Base-by-base conservation (phyloP, 805 yeast genomes). In the Metschnikowia arizonensis region DNA sequence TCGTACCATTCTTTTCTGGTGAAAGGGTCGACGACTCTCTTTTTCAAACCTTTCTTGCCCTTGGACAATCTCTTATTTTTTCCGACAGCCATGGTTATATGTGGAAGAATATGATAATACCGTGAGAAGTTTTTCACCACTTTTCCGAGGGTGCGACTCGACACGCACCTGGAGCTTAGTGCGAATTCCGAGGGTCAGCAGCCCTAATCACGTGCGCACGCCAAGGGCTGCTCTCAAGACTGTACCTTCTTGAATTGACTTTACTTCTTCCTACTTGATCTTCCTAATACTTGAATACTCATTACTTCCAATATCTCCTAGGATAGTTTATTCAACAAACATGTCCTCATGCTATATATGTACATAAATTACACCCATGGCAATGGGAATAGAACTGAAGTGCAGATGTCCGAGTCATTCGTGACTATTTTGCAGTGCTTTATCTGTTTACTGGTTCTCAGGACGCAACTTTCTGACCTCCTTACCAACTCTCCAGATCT, bases 401-500 rank as follows among this genome's bases (percentile, higher is more conserved):
- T 45, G 47, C 52, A 44, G 54, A 51, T 50, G 59, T 55, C 58
- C 50, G 58, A 66, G 73, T 64, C 74, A 59, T 69, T 69, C 73
- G 45, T 40, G 44, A 58, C 68, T 73, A 68, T 65, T 61, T 48
- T 19, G 48, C 41, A 40, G 50, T 50, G 41, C 26, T 9, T 19
- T 26, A 44, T 38, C 40, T 33, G 34, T 32, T 76, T 86, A 90
- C 72, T 85, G 82, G 93, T 93, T 91, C 80, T 93, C 99, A 65
- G 99, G 99, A 78, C 99, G 90, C 73, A 93, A 84, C 78, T 93
- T 93, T 84, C 99, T 91, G 60, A 93, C 99, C 81, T 93, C 98
- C 81, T 91, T 91, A 69, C 99, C 99, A 61, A 93, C 99, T 68
- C 73, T 86, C 99, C 99, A 93, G 91, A 93, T 93, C 81, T 93